phyloP scores from a whole-genome alignment of 768 basidiomycete genomes.

The Exsudoporus frostii region DNA sequence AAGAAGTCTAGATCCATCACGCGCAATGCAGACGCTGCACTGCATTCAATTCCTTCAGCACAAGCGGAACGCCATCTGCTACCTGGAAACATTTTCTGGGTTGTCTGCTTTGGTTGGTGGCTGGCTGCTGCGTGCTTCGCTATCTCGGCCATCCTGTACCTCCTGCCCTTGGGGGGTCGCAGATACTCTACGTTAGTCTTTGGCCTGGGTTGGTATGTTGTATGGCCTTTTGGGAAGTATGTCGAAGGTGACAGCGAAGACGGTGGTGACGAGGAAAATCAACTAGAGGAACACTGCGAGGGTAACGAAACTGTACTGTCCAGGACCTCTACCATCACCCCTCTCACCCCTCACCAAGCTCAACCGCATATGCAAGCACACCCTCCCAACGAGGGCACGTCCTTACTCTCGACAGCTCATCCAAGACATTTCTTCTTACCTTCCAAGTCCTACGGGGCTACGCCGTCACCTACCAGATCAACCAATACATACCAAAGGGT shows the following conservation, averaged over 20 bases:
- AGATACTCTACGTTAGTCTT: slow-evolving; percentile 84
- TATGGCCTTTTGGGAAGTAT: slow-evolving; percentile 99
- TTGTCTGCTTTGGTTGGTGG: slow-evolving; percentile 91
- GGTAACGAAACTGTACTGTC: slow-evolving; percentile 33
- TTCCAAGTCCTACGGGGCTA: slow-evolving; percentile 72
- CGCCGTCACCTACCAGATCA: slow-evolving; percentile 30
- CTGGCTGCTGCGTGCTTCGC: slow-evolving; percentile 68
- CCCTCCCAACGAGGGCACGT: slow-evolving; percentile 45
- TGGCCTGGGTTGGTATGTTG: slow-evolving; percentile 94
- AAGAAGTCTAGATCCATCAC: slow-evolving; percentile 97
- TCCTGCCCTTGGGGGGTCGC: slow-evolving; percentile 77
- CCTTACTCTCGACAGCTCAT: slow-evolving; percentile 36
- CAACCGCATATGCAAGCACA: slow-evolving; percentile 10
- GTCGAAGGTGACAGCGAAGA: slow-evolving; percentile 75
- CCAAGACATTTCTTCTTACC: slow-evolving; percentile 37
- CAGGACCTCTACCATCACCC: slow-evolving; percentile 43
- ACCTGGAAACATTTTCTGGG: slow-evolving; percentile 95
- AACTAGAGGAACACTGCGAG: slow-evolving; percentile 18
- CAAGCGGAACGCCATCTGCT: slow-evolving; percentile 91
- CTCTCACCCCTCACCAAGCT: slow-evolving; percentile 30
- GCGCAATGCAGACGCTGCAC: slow-evolving; percentile 90
- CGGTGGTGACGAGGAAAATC: slow-evolving; percentile 40
- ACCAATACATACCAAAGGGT: slow-evolving; percentile 22
- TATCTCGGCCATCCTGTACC: slow-evolving; percentile 63
- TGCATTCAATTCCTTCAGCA: slow-evolving; percentile 89